Evolutionary conservation across 2,329 filamentous ascomycete species (phyloP).

Genomic region (Talaromyces pinophilus): DNA sequence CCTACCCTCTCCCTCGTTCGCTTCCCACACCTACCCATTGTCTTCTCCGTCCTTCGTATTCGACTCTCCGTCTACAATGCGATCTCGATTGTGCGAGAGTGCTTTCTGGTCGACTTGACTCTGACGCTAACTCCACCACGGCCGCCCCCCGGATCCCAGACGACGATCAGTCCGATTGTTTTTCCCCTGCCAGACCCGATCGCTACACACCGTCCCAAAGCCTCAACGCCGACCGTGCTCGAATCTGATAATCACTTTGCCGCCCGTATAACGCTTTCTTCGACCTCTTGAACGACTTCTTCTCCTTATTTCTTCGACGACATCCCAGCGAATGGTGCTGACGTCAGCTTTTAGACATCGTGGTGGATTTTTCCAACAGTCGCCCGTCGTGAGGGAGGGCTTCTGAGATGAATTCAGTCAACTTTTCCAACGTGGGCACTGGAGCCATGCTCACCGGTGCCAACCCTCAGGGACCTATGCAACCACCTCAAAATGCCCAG

Average conservation of each 20-base stretch:
- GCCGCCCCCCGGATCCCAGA: slow-evolving; percentile 4
- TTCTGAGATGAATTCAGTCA: slow-evolving; percentile 47
- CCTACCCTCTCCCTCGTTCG: slow-evolving; percentile 21
- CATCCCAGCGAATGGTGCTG: slow-evolving; percentile 38
- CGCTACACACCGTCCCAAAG: slow-evolving; percentile 17
- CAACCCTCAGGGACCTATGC: slow-evolving; percentile 37
- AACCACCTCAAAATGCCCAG: slow-evolving; percentile 39
- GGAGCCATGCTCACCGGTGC: slow-evolving; percentile 35
- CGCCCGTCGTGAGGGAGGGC: slow-evolving; percentile 40
- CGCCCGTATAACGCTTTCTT: slow-evolving; percentile 19
- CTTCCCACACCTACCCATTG: neutral
- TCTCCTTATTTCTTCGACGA: neutral
- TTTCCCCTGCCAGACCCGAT: slow-evolving; percentile 17
- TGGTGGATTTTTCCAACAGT: slow-evolving; percentile 38
- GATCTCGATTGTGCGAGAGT: slow-evolving; percentile 11
- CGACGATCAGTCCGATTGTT: slow-evolving; percentile 16
- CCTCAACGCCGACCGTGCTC: slow-evolving; percentile 24
- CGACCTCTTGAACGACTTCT: slow-evolving; percentile 18
- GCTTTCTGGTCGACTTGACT: slow-evolving; percentile 10
- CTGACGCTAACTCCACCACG: slow-evolving; percentile 13
- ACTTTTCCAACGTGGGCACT: slow-evolving; percentile 41
- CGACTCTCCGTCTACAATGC: slow-evolving; percentile 30
- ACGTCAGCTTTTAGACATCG: slow-evolving; percentile 31
- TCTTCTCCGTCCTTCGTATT: neutral
- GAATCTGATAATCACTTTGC: neutral